Base-by-base conservation (phyloP, 164 flowering plant genomes). In the Hamamelis virginiana region DNA sequence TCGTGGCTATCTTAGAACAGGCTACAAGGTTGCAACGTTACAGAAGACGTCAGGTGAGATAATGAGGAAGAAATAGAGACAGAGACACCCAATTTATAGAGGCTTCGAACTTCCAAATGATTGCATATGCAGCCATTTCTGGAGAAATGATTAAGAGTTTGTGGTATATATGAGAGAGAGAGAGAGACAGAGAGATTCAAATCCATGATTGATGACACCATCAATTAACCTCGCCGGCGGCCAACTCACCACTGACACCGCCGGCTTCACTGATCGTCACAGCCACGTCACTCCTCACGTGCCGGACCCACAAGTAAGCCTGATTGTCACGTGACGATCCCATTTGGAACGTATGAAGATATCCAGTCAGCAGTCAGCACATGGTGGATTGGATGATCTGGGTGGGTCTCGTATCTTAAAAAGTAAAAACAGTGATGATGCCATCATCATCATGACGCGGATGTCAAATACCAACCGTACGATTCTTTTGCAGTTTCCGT, bases 91-190 rank as follows among this genome's bases (percentile, higher is more conserved):
- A 19, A 62, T 77, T 48, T 69, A 67, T 64, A 73, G 77, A 69
- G 52, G 16, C 10, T 8, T 27, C 1, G 48, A 28, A 48, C 15
- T 5, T 2, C 13, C 55, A 69, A 63, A 79, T 76, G 75, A 76
- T 79, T 76, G 73, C 71, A 12, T 43, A 33, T 46, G 75, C 82
- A 79, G 82, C 77, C 82, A 72, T 79, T 67, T 79, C 53, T 70
- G 73, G 76, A 48, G 70, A 55, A 51, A 45, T 58, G 55, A 65
- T 68, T 68, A 64, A 52, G 66, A 60, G 58, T 47, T 58, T 25
- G 11, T 56, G 3, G 12, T 11, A 15, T 15, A 58, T 3, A 18
- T 21, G 0, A 8, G 22, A 14, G 22, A 5, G 13, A 13, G 28
- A 23, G 21, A 25, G 5, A 19, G 9, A 8, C 3, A 19, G 9